Percentiles rank a stretch among this genome's conserved stretches.
Conservation (phyloP, 768 basidiomycete genomes). For the Suillus tomentosus region DNA sequence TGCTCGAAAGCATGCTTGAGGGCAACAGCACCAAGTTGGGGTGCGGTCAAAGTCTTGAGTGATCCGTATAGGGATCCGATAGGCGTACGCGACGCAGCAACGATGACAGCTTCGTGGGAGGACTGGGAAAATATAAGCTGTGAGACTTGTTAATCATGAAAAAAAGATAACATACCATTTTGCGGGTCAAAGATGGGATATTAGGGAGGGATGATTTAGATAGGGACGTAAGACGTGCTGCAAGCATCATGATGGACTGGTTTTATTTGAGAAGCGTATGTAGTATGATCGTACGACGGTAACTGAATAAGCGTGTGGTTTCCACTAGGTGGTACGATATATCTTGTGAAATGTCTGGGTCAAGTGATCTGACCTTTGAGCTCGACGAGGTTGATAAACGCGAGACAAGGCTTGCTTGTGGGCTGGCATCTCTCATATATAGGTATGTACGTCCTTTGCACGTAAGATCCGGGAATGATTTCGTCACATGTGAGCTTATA, state of each 20-base stretch:
- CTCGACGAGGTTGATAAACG: conserved; percentile 4
- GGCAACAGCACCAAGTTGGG: conserved; percentile 86
- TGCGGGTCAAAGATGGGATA: conserved; percentile 38
- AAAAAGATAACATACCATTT: conserved; percentile 49
- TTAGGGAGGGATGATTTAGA: conserved; percentile 43
- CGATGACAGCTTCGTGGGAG: conserved; percentile 86
- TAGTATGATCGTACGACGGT: conserved; percentile 6
- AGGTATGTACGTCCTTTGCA: not conserved
- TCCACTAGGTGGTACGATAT: conserved; percentile 1
- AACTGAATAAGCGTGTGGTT: conserved; percentile 3
- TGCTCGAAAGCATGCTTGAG: conserved; percentile 89
- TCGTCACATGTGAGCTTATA: conserved; percentile 12
- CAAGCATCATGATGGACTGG: conserved; percentile 41
- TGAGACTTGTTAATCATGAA: not conserved
- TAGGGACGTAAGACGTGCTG: conserved; percentile 43
- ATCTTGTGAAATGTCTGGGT: conserved; percentile 1
- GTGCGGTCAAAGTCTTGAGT: conserved; percentile 86
- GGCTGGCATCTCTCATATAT: not conserved
- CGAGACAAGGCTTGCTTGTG: not conserved
- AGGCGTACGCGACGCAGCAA: conserved; percentile 91
- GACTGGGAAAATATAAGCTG: conserved; percentile 25
- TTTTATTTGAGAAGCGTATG: conserved; percentile 21
- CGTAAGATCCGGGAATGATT: conserved; percentile 9
- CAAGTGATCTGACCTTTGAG: conserved; percentile 2
- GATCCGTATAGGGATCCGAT: conserved; percentile 90